Evolutionary conservation across 345 rosid species (phyloP), one percentile per base, ranked within the genome.

Genomic region (Psidium guajava): DNA sequence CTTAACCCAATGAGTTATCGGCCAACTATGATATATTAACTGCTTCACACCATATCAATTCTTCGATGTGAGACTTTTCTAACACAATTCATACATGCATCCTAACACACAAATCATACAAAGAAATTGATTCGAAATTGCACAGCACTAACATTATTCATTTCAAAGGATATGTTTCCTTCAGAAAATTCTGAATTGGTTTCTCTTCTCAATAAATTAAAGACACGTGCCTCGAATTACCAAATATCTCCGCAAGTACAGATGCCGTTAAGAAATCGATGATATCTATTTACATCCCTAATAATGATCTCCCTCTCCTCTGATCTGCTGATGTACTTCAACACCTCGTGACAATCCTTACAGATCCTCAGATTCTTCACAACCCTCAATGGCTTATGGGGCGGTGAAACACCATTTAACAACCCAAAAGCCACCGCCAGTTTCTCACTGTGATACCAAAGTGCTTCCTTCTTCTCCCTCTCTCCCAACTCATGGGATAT

Each of bases 361-460:
- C 93, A 90, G 20, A 91, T 90, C 77, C 90, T 86, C 82, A 90
- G 87, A 61, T 90, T 90, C 88, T 91, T 91, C 32, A 90, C 82
- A 0, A 91, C 88, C 89, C 91, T 87, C 83, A 91, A 25, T 3
- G 90, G 83, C 88, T 91, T 90, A 10, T 91, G 84, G 7, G 83
- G 83, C 15, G 92, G 91, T 10, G 92, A 89, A 32, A 85, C 83
- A 12, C 89, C 88, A 54, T 90, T 85, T 32, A 92, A 82, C 83
- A 94, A 85, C 75, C 91, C 95, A 86, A 91, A 93, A 6, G 92
- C 93, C 87, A 92, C 52, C 28, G 95, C 94, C 56, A 93, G 75
- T 83, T 91, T 94, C 92, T 94, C 93, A 77, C 95, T 91, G 27
- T 91, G 93, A 85, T 86, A 85, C 95, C 90, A 82, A 49, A 90